phyloP scores from a whole-genome alignment of 2,329 filamentous ascomycete genomes.

The Penicillium sumatraense region DNA sequence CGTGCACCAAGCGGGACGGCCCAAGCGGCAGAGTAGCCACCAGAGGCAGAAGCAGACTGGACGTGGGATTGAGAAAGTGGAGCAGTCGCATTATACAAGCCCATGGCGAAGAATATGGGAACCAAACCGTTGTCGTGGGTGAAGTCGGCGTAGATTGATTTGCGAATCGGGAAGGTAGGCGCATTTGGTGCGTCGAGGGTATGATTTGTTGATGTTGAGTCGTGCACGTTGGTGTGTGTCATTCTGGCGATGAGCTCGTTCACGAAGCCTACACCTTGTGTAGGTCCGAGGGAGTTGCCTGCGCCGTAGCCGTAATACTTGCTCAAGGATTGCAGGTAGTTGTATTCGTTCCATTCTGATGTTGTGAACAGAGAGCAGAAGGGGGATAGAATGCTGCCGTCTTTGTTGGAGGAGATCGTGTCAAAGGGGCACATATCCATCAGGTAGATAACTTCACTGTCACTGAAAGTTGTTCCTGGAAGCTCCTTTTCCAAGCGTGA shows the following conservation, averaged over 20 bases:
- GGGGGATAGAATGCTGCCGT: conserved; percentile 60
- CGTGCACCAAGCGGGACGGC: conserved; percentile 80
- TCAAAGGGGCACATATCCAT: conserved; percentile 92
- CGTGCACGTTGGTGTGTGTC: conserved; percentile 67
- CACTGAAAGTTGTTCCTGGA: conserved; percentile 67
- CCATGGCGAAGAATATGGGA: conserved; percentile 74
- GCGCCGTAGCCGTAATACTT: conserved; percentile 84
- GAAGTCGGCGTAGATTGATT: conserved; percentile 81
- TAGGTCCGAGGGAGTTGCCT: conserved; percentile 78
- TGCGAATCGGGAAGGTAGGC: conserved; percentile 73
- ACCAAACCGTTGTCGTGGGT: conserved; percentile 90
- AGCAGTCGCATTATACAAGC: conserved; percentile 71
- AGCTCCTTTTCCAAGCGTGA: conserved; percentile 71
- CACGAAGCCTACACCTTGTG: conserved; percentile 83
- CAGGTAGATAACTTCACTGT: conserved; percentile 67
- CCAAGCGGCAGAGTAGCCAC: conserved; percentile 77
- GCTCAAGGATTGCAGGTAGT: conserved; percentile 77
- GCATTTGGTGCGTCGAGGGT: conserved; percentile 69
- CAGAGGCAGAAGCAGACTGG: conserved; percentile 57
- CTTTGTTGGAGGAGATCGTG: conserved; percentile 66
- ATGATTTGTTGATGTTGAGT: conserved; percentile 75
- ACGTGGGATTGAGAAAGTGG: conserved; percentile 57
- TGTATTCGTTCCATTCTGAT: conserved; percentile 76
- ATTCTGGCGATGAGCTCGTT: conserved; percentile 87
- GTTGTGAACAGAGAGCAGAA: conserved; percentile 79